Conservation (phyloP, 805 yeast genomes). For the Candida cerambycidarum region DNA sequence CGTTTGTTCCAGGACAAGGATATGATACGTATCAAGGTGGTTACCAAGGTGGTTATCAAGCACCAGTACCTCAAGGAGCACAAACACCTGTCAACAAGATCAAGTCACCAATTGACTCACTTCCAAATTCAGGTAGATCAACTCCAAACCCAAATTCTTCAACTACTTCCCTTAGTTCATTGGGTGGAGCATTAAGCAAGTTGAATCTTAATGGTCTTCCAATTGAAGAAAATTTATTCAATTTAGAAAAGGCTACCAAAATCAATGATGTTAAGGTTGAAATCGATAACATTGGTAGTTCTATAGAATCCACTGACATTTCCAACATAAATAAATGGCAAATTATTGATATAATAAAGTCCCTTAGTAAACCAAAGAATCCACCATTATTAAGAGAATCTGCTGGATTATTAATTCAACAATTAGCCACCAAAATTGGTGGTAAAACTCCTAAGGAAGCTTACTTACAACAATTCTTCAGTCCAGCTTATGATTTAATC, state of each 20-base stretch:
- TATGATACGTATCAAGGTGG: conserved; percentile 7
- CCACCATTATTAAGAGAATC: conserved; percentile 76
- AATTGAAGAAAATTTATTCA: conserved; percentile 54
- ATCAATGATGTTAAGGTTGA: conserved; percentile 56
- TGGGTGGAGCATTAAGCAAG: conserved; percentile 68
- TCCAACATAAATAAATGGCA: conserved; percentile 61
- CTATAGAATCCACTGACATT: conserved; percentile 44
- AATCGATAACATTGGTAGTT: conserved; percentile 52
- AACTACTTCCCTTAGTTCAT: conserved; percentile 69
- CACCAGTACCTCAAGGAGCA: not conserved
- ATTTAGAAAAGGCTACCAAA: conserved; percentile 51
- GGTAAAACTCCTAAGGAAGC: conserved; percentile 75
- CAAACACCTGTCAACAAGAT: not conserved
- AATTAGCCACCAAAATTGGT: conserved; percentile 56
- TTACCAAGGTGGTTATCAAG: conserved; percentile 3
- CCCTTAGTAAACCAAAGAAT: conserved; percentile 72
- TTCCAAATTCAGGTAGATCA: conserved; percentile 38
- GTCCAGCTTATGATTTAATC: conserved; percentile 64
- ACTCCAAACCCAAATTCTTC: conserved; percentile 45
- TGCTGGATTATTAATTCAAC: conserved; percentile 62
- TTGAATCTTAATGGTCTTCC: conserved; percentile 60
- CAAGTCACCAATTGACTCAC: conserved; percentile 25
- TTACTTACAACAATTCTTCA: conserved; percentile 62
- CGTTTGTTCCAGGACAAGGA: not conserved
- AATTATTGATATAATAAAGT: conserved; percentile 57